Base-by-base conservation (phyloP, 495 filamentous ascomycete genomes). In the Podospora bellae-mahoneyi region DNA sequence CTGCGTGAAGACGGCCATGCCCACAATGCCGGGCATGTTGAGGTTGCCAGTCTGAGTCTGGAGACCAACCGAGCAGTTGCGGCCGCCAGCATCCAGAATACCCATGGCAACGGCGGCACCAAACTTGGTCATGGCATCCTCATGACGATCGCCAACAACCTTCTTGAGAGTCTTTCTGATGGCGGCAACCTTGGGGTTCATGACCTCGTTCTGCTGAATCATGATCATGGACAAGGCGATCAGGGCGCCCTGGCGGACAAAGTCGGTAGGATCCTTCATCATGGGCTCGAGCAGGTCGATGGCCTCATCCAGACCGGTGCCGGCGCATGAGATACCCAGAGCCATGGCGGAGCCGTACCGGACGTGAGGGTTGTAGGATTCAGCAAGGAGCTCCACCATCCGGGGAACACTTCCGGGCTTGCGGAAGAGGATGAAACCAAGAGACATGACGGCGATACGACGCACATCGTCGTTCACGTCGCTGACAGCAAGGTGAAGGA, bases 101-200 rank as follows among this genome's bases (percentile, higher is more conserved):
- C 96, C 96, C 1, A 99, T 83, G 30, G 95, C 94, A 34, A 98
- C 85, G 4, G 96, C 92, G 69, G 92, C 93, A 65, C 96, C 96
- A 66, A 98, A 98, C 77, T 98, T 99, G 69, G 96, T 94, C 95
- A 99, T 98, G 58, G 96, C 96, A 82, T 99, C 96, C 74, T 99
- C 96, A 75, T 99, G 96, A 30, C 96, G 88, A 76, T 99, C 96
- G 56, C 91, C 88, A 56, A 98, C 88, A 72, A 96, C 91, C 82
- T 97, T 95, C 83, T 90, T 90, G 65, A 96, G 86, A 26, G 89
- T 90, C 79, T 95, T 95, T 60, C 92, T 87, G 59, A 96, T 89
- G 6, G 87, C 86, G 32, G 87, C 87, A 30, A 95, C 91, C 76
- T 95, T 93, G 67, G 92, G 91, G 77, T 96, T 96, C 92, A 95